Conservation (phyloP, 257 asterid species). For the Parsonsia alboflavescens region DNA sequence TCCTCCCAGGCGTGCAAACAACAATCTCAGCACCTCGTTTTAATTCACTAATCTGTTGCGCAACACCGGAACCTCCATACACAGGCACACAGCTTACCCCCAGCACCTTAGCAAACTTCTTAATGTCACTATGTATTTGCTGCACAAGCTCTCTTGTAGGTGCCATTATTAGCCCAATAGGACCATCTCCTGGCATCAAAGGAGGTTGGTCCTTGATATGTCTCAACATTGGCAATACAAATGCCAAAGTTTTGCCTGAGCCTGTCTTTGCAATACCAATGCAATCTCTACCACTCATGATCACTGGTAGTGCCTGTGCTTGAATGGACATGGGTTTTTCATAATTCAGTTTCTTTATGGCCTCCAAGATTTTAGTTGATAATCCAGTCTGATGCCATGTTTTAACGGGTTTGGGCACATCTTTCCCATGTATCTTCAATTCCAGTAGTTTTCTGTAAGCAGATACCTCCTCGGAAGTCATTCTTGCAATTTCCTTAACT, state of each 20-base stretch:
- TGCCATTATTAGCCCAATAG: constrained; percentile 4
- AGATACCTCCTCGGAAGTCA: constrained; percentile 10
- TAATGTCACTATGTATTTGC: constrained; percentile 8
- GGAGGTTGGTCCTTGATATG: constrained; percentile 8
- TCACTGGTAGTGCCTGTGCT: constrained; percentile 7
- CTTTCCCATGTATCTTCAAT: constrained; percentile 2
- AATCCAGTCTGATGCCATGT: constrained; percentile 9
- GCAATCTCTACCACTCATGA: constrained; percentile 9
- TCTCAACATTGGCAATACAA: constrained; percentile 7
- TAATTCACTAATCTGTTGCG: constrained; percentile 1
- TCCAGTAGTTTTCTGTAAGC: not conserved
- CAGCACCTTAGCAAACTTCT: not conserved
- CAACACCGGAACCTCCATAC: constrained; percentile 8
- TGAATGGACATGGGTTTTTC: constrained; percentile 6
- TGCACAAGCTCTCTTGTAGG: constrained; percentile 7
- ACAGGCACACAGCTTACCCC: constrained; percentile 4
- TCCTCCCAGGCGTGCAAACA: constrained; percentile 8
- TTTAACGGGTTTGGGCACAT: constrained; percentile 5
- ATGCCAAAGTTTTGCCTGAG: constrained; percentile 6
- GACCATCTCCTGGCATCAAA: constrained; percentile 6
- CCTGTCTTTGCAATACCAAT: constrained; percentile 2
- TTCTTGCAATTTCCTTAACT: constrained; percentile 2
- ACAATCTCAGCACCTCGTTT: constrained; percentile 7
- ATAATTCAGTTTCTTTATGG: not conserved
- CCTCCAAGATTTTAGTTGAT: constrained; percentile 2